These are phyloP conservation scores for Candida takata DNA, from an alignment of 805 yeast genomes.

Conservation along the genomic window DNA sequence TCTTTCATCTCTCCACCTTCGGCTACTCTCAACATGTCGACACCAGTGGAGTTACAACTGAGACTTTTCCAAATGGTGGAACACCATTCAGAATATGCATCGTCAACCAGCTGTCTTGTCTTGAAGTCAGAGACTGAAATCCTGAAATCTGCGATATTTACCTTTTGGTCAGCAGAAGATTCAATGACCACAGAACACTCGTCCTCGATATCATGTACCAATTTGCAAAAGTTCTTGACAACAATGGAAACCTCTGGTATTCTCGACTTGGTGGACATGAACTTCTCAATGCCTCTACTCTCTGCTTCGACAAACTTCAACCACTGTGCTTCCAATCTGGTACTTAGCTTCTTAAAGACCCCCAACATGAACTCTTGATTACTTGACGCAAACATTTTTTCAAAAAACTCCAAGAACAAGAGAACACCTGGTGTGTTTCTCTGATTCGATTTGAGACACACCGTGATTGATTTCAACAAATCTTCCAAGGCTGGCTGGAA, in stretches of 20 bases:
- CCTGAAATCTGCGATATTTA: neutral
- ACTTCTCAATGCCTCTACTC: conserved; percentile 35
- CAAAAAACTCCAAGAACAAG: conserved; percentile 35
- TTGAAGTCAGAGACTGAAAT: conserved; percentile 7
- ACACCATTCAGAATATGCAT: conserved; percentile 25
- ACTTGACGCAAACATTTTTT: conserved; percentile 33
- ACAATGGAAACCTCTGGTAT: conserved; percentile 36
- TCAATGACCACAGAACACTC: conserved; percentile 8
- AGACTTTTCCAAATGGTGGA: conserved; percentile 26
- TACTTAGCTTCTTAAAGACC: conserved; percentile 43
- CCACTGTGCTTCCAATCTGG: conserved; percentile 52
- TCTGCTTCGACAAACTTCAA: conserved; percentile 50
- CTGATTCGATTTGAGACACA: conserved; percentile 30
- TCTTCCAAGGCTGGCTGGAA: conserved; percentile 33
- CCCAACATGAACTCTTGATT: conserved; percentile 59
- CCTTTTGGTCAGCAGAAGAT: conserved; percentile 10
- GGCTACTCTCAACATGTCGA: conserved; percentile 8
- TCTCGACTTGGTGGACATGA: conserved; percentile 28
- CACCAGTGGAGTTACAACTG: conserved; percentile 17
- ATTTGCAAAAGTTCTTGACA: conserved; percentile 41
- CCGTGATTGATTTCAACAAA: conserved; percentile 26
- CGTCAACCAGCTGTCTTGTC: conserved; percentile 22
- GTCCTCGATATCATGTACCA: conserved; percentile 34
- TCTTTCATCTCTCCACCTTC: conserved; percentile 25
- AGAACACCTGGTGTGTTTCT: conserved; percentile 37